A percentile compares a stretch with the other conserved stretches of the same genome.
Conservation (phyloP, 2,329 filamentous ascomycete genomes). For the Podosphaera xanthii region DNA sequence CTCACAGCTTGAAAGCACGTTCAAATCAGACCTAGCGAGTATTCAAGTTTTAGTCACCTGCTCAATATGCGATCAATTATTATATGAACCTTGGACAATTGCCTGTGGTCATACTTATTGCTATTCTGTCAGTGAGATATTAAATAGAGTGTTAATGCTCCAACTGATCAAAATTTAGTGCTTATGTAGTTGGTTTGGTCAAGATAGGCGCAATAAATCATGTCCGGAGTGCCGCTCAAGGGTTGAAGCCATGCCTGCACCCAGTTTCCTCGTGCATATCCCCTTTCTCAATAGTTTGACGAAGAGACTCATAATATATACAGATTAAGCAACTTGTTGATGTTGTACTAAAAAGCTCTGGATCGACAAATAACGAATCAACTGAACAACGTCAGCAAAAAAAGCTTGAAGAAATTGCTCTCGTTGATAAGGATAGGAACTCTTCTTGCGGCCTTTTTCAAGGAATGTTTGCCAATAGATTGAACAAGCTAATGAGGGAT, state of each 20-base stretch:
- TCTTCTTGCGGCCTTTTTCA: slow-evolving; percentile 35
- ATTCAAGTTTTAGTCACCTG: slow-evolving; percentile 39
- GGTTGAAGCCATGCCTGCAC: slow-evolving; percentile 35
- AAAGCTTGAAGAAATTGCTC: slow-evolving; percentile 34
- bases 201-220: slow-evolving; percentile 31
- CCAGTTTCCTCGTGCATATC: slow-evolving; percentile 34
- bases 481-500: slow-evolving; percentile 21
- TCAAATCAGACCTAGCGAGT: slow-evolving; percentile 30
- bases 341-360: slow-evolving; percentile 33
- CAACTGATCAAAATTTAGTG: slow-evolving; percentile 8
- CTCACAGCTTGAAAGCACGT: slow-evolving; percentile 10
- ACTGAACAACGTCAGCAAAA: slow-evolving; percentile 33
- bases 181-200: slow-evolving; percentile 18
- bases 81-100: slow-evolving; percentile 48
- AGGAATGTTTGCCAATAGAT: slow-evolving; percentile 20
- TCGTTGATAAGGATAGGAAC: slow-evolving; percentile 35
- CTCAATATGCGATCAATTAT: slow-evolving; percentile 42
- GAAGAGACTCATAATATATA: slow-evolving; percentile 1
- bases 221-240: slow-evolving; percentile 44
- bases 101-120: slow-evolving; percentile 50
- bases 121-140: slow-evolving; percentile 29
- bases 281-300: neutral
- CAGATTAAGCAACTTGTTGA: slow-evolving; percentile 41
- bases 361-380: slow-evolving; percentile 39
- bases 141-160: slow-evolving; percentile 1